These are phyloP conservation scores for Azolla pinnata DNA, from an alignment of 75 land plant genomes.

Conservation along the genomic window DNA sequence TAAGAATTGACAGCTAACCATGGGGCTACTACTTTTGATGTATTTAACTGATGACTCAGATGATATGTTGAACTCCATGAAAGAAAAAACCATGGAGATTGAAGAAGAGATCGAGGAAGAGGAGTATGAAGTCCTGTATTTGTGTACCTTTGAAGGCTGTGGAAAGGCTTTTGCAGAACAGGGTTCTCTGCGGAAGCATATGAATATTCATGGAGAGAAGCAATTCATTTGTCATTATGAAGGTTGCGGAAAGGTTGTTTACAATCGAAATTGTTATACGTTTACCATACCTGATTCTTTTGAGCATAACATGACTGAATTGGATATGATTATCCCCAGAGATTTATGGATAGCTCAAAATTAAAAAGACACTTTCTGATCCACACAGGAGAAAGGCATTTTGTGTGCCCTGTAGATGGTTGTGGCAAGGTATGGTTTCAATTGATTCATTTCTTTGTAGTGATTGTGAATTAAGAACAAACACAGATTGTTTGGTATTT, in stretches of 20 bases:
- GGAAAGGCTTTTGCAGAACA: constrained; percentile 79
- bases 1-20: not conserved
- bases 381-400: constrained; percentile 89
- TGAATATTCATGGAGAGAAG: constrained; percentile 88
- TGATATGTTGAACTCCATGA: constrained; percentile 52
- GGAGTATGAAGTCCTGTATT: constrained; percentile 62
- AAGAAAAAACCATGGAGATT: constrained; percentile 41
- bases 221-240: constrained; percentile 80
- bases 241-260: constrained; percentile 93
- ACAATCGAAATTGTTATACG: no score
- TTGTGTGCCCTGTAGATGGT: constrained; percentile 82
- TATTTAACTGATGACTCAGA: constrained; percentile 30
- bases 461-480: no score
- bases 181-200: constrained; percentile 68
- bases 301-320: no score
- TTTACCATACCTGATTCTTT: no score
- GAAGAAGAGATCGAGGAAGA: constrained; percentile 58
- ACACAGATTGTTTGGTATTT: not conserved
- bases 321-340: no score
- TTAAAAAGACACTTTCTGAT: constrained; percentile 83
- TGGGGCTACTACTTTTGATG: not conserved
- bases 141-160: constrained; percentile 93
- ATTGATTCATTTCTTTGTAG: not conserved
- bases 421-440: constrained; percentile 79
- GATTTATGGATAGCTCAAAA: constrained; percentile 96